Percentiles rank a stretch among this genome's conserved stretches.
Conservation (phyloP, 2,329 filamentous ascomycete genomes). For the Hirsutella minnesotensis region DNA sequence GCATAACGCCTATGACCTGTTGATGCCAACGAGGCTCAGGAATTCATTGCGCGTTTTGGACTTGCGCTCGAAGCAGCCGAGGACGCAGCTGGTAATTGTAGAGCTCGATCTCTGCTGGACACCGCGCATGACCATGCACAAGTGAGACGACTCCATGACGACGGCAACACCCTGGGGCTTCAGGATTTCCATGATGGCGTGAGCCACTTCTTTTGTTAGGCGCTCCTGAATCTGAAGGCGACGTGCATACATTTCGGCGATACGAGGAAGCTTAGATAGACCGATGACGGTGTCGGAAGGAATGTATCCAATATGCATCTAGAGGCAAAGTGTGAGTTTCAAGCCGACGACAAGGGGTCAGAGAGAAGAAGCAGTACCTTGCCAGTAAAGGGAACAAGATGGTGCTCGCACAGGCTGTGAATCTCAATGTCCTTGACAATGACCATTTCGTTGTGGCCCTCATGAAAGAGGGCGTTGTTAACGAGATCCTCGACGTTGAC, state of each 20-base stretch:
- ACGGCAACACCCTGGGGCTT: constrained; percentile 92
- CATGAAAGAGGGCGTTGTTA: constrained; percentile 88
- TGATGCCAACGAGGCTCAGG: constrained; percentile 62
- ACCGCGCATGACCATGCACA: constrained; percentile 99
- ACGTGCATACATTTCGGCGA: constrained; percentile 93
- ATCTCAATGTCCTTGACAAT: constrained; percentile 97
- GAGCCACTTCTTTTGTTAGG: constrained; percentile 88
- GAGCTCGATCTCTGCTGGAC: constrained; percentile 80
- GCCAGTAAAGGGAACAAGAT: constrained; percentile 89
- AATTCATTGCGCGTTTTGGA: constrained; percentile 96
- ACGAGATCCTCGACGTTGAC: constrained; percentile 86
- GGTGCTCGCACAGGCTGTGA: constrained; percentile 91
- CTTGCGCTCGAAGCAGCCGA: constrained; percentile 88
- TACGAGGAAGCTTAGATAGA: constrained; percentile 87
- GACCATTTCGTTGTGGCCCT: constrained; percentile 93
- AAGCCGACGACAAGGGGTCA: not conserved
- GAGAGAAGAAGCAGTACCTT: constrained; percentile 46
- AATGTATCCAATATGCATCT: constrained; percentile 99
- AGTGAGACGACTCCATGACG: constrained; percentile 91
- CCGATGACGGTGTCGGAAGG: constrained; percentile 84
- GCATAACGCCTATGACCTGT: constrained; percentile 16
- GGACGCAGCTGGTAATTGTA: constrained; percentile 92
- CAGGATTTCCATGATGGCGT: constrained; percentile 85
- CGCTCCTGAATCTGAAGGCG: constrained; percentile 93
- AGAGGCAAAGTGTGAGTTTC: not conserved